Percentiles rank a stretch among this genome's conserved stretches.
These are phyloP conservation scores for Tuber melanosporum DNA, from an alignment of 495 filamentous ascomycete genomes.

Conservation along the genomic window DNA sequence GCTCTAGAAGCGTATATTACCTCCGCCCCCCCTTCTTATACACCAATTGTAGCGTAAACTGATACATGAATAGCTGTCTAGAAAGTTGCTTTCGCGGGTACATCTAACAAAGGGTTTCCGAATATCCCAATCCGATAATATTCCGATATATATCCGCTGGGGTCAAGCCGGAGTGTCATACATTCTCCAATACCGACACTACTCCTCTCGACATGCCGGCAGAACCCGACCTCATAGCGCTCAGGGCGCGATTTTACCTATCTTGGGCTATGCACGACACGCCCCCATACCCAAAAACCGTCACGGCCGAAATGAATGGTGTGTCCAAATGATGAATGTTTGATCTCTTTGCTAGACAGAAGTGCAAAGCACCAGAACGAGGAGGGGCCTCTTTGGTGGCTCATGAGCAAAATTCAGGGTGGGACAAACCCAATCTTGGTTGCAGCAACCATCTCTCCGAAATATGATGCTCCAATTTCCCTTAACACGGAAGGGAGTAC, in stretches of 20 bases:
- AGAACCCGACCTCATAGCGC: conserved; percentile 49
- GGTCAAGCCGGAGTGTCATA: conserved; percentile 42
- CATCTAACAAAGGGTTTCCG: conserved; percentile 47
- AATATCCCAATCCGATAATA: conserved; percentile 43
- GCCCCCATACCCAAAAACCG: neutral
- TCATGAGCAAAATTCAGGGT: neutral
- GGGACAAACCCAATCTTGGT: neutral
- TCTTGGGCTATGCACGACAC: conserved; percentile 44
- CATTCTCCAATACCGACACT: conserved; percentile 41
- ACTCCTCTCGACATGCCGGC: conserved; percentile 18
- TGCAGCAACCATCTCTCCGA: neutral
- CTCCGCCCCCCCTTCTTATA: conserved; percentile 8
- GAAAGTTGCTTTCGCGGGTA: conserved; percentile 52
- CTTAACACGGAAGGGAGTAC: neutral
- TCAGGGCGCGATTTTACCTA: conserved; percentile 57
- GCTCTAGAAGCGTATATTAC: conserved; percentile 15
- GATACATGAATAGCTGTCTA: conserved; percentile 45
- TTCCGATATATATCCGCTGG: conserved; percentile 52
- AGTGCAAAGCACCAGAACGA: neutral
- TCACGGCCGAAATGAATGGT: neutral
- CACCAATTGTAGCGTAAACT: conserved; percentile 5
- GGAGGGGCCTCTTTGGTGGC: neutral
- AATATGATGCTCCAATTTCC: neutral
- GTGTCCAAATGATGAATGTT: neutral
- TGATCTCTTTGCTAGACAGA: neutral